Conservation (phyloP, 768 basidiomycete species). For the Lactarius trivialis region DNA sequence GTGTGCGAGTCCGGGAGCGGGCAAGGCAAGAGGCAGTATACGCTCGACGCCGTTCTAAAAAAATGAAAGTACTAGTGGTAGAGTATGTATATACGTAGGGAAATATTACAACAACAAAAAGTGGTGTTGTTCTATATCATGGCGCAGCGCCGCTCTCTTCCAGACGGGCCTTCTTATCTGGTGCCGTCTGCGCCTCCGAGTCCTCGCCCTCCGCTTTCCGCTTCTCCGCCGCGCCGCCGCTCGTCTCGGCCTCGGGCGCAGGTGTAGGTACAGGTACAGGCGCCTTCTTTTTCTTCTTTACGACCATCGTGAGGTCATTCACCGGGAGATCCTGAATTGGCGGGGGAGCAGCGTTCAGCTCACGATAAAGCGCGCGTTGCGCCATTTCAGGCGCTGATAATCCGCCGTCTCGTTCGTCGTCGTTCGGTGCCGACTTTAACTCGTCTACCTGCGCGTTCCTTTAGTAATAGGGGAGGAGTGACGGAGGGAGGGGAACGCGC, state of each 20-base stretch:
- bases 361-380: slow-evolving; percentile 64
- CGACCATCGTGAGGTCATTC: slow-evolving; percentile 83
- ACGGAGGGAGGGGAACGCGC: too few species aligned
- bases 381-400: slow-evolving; percentile 62
- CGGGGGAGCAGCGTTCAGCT: slow-evolving; percentile 44
- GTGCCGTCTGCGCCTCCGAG: slow-evolving; percentile 36
- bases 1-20: slow-evolving; percentile 79
- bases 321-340: slow-evolving; percentile 39
- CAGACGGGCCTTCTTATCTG: slow-evolving; percentile 62
- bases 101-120: neutral
- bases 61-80: neutral
- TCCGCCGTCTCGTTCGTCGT: slow-evolving; percentile 36
- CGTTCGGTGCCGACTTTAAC: slow-evolving; percentile 71
- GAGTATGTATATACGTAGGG: slow-evolving; percentile 4
- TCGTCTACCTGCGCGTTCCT: slow-evolving; percentile 85
- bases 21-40: too few species aligned
- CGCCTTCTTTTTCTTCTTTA: slow-evolving; percentile 73
- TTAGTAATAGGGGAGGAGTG: neutral
- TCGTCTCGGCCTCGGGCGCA: too few species aligned
- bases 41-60: too few species aligned
- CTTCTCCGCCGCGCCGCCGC: slow-evolving; percentile 38
- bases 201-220: slow-evolving; percentile 66
- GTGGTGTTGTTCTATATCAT: neutral
- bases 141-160: slow-evolving; percentile 34
- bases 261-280: slow-evolving; percentile 25